phyloP scores from a whole-genome alignment of 2,329 filamentous ascomycete species.

The Colletotrichum scovillei region DNA sequence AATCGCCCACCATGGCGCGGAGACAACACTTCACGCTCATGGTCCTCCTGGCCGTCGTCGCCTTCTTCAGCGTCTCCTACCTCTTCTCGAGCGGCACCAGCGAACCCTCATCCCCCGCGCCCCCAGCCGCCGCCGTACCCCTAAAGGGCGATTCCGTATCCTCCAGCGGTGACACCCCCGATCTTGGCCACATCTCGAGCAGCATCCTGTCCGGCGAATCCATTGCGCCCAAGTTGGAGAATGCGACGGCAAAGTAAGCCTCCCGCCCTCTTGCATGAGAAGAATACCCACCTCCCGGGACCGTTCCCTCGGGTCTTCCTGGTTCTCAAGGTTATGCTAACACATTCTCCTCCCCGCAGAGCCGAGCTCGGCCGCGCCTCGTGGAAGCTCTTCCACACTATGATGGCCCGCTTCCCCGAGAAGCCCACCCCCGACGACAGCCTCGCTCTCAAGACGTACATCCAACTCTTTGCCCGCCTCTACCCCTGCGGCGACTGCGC shows the following conservation, averaged over 20 bases:
- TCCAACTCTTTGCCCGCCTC: constrained; percentile 74
- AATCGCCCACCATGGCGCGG: constrained; percentile 58
- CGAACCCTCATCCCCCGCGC: constrained; percentile 15
- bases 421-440: constrained; percentile 72
- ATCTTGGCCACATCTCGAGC: constrained; percentile 56
- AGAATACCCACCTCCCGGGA: not conserved
- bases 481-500: constrained; percentile 80
- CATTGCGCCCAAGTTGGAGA: constrained; percentile 85
- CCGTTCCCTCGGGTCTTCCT: not conserved
- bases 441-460: constrained; percentile 71
- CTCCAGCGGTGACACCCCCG: constrained; percentile 41
- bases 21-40: constrained; percentile 64
- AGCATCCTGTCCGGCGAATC: constrained; percentile 72
- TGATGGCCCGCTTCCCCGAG: constrained; percentile 77
- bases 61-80: constrained; percentile 69
- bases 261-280: not conserved
- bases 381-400: constrained; percentile 78
- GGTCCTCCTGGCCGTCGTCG: constrained; percentile 64
- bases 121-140: constrained; percentile 26
- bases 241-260: constrained; percentile 80
- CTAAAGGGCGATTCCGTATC: constrained; percentile 37
- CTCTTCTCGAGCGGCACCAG: constrained; percentile 61
- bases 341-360: constrained; percentile 45
- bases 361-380: constrained; percentile 75
- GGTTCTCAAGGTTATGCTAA: not conserved